Base-by-base conservation (phyloP, 2,329 filamentous ascomycete species). In the Domatiomyces catenatus region DNA sequence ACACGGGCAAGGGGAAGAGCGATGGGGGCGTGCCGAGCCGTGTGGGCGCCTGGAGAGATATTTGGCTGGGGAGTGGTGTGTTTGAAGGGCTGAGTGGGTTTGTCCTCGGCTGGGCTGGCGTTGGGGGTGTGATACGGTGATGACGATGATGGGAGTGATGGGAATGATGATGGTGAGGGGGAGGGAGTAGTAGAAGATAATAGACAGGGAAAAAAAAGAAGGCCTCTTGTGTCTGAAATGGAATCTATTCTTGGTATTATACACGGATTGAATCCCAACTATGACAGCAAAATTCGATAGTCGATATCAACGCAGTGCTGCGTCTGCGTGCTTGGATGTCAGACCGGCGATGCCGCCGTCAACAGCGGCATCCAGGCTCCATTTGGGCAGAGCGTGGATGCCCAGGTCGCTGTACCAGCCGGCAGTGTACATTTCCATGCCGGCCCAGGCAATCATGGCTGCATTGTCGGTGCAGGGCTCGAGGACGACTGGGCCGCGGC, bases 391-490 rank as follows among this genome's bases (percentile, higher is more conserved):
- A 1, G 81, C 75, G 46, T 74, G 64, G 51, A 81, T 75, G 20
- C 70, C 72, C 50, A 89, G 61, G 18, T 76, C 74, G 7, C 79
- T 82, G 52, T 71, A 67, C 73, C 79, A 89, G 0, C 90, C 89
- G 1, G 77, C 79, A 65, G 84, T 76, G 62, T 77, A 95, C 89
- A 98, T 95, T 68, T 96, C 89, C 57, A 89, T 75, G 0, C 84
- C 92, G 1, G 89, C 75, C 90, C 92, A 96, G 1, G 84, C 90
- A 63, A 96, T 89, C 92, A 98, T 98, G 46, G 88, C 86, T 10
- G 92, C 92, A 66, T 98, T 96, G 62, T 98, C 92, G 0, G 87
- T 95, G 63, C 92, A 96, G 49, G 90, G 73, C 43, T 74, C 71
- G 32, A 39, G 32, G 32, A 39, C 32, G 15, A 39, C 32, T 15